These are phyloP conservation scores for Neonectria ditissima DNA, from an alignment of 2,329 filamentous ascomycete genomes.

Conservation along the genomic window DNA sequence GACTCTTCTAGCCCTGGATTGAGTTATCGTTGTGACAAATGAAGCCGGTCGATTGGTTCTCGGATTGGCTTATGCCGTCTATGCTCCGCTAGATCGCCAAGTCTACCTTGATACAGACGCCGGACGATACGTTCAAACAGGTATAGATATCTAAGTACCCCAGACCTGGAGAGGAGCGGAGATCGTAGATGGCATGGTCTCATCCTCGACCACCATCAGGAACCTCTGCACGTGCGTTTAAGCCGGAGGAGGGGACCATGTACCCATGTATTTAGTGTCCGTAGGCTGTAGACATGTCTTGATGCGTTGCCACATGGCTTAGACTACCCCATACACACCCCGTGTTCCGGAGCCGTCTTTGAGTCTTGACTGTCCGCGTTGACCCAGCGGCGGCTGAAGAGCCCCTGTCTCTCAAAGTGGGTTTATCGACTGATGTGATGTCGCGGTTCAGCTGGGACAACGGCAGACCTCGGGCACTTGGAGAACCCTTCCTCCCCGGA, in stretches of 20 bases:
- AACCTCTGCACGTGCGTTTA: slow-evolving; percentile 22
- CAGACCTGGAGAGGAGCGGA: slow-evolving; percentile 13
- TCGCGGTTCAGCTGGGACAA: slow-evolving; percentile 16
- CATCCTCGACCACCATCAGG: slow-evolving; percentile 19
- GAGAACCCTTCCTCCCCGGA: slow-evolving; percentile 11
- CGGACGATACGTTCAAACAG: neutral
- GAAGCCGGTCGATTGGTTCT: slow-evolving; percentile 7
- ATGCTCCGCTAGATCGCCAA: slow-evolving; percentile 12
- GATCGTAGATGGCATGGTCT: slow-evolving; percentile 7
- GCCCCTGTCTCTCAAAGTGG: slow-evolving; percentile 17
- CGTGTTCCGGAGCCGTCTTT: slow-evolving; percentile 21
- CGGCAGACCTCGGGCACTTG: slow-evolving; percentile 10
- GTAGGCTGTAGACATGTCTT: slow-evolving; percentile 1
- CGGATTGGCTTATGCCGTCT: neutral
- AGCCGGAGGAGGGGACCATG: slow-evolving; percentile 11
- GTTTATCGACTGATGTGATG: slow-evolving; percentile 22
- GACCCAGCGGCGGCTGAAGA: slow-evolving; percentile 9
- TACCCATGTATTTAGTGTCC: neutral
- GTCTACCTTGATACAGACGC: slow-evolving; percentile 11
- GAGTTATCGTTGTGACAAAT: slow-evolving; percentile 11
- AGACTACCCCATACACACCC: slow-evolving; percentile 15
- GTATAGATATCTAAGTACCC: slow-evolving; percentile 16
- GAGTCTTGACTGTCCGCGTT: neutral
- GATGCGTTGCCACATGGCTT: slow-evolving; percentile 22
- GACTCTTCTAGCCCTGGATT: slow-evolving; percentile 14